Evolutionary conservation across 2,329 filamentous ascomycete genomes (phyloP), one percentile per base, ranked within the genome.

Genomic region (Fusarium fujikuroi): DNA sequence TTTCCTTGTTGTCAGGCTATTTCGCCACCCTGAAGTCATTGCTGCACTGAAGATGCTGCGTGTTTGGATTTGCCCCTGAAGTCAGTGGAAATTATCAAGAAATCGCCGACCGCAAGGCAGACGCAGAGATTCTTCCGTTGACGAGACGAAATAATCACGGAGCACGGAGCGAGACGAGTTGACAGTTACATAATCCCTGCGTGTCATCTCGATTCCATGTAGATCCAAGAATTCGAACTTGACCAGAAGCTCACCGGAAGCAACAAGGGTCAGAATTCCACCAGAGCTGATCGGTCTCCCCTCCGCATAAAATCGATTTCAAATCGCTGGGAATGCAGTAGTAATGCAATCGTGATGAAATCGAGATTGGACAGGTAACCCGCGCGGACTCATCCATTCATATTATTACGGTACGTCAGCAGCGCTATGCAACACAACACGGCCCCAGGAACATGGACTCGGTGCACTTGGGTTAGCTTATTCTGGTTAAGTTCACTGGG

Each of bases 181-280:
- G 70, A 49, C 58, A 66, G 66, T 74, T 63, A 70, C 70, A 74
- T 50, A 57, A 73, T 69, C 71, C 70, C 54, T 74, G 70, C 56
- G 30, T 58, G 58, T 74, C 71, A 73, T 73, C 71, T 73, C 71
- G 67, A 74, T 73, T 73, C 66, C 60, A 42, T 67, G 70, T 63
- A 66, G 66, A 73, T 74, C 70, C 62, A 63, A 44, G 49, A 72
- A 64, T 67, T 68, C 32, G 64, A 73, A 73, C 37, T 40, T 18
- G 28, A 63, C 66, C 63, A 73, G 71, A 73, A 73, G 67, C 70
- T 69, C 58, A 68, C 62, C 50, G 67, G 57, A 52, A 57, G 34
- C 19, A 46, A 43, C 71, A 73, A 72, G 71, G 71, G 36, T 72
- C n/a, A 30, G 25, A 46, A 61, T 68, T 62, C 66, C 60, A 50